A percentile compares a stretch with the other conserved stretches of the same genome.
Evolutionary conservation across 441 rosid genomes (phyloP).

Genomic region (Populus trichocarpa): DNA sequence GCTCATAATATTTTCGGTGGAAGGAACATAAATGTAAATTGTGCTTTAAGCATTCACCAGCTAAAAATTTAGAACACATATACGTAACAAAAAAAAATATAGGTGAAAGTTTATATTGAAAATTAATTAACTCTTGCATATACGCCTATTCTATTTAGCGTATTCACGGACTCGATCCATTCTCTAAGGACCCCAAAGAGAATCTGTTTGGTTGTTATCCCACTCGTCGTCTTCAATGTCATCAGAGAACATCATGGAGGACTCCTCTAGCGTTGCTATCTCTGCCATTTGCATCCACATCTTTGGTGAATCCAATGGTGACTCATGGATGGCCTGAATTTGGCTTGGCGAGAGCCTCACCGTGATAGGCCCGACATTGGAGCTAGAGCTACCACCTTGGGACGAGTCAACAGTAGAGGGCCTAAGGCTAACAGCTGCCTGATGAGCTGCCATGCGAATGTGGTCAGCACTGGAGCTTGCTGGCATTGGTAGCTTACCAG

Average conservation of each 20-base stretch:
- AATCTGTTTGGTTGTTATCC: conserved; percentile 17
- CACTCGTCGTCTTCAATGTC: conserved; percentile 18
- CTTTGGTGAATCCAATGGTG: conserved; percentile 74
- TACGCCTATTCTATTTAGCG: too few relatives aligned
- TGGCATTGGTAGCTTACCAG: conserved; percentile 45
- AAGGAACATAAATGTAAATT: too few relatives aligned
- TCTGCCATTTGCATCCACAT: conserved; percentile 48
- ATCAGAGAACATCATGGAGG: conserved; percentile 10
- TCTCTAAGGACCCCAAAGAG: conserved; percentile 28
- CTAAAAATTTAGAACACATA: too few relatives aligned
- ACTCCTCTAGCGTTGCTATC: conserved; percentile 12
- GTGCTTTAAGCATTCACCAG: too few relatives aligned
- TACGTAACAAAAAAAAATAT: too few relatives aligned
- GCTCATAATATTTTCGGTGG: too few relatives aligned
- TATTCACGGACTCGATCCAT: too few relatives aligned
- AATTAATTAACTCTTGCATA: too few relatives aligned
- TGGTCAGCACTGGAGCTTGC: conserved; percentile 48
- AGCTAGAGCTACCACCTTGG: not conserved
- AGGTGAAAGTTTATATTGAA: too few relatives aligned
- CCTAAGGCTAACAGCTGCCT: conserved; percentile 39
- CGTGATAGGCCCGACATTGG: conserved; percentile 26
- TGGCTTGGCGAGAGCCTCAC: conserved; percentile 67
- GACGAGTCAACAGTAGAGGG: not conserved
- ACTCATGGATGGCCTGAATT: conserved; percentile 77
- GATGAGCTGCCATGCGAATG: conserved; percentile 68